Evolutionary conservation across 148 eudicot genomes (phyloP).

Genomic region (Rhododendron henanense): DNA sequence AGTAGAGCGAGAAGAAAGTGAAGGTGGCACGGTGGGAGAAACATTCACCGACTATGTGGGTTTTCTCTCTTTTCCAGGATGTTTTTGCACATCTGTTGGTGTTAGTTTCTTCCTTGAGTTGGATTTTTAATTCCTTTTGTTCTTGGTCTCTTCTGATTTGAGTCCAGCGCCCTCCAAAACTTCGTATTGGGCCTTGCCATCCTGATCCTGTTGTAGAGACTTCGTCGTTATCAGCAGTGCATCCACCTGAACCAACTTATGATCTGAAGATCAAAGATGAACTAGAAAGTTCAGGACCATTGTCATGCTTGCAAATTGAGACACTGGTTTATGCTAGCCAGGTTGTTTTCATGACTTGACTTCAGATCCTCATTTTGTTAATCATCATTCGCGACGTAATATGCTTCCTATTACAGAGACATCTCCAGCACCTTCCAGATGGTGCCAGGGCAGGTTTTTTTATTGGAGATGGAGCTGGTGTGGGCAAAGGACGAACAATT

Average conservation of each 20-base stretch:
- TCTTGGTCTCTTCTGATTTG: not conserved
- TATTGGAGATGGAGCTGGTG: conserved; percentile 99
- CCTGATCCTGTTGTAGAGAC: conserved; percentile 99
- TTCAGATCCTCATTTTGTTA: conserved; percentile 29
- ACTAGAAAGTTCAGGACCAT: conserved; percentile 52
- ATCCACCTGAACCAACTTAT: conserved; percentile 91
- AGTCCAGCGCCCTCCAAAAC: conserved; percentile 74
- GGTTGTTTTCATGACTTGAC: conserved; percentile 38
- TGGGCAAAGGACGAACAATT: conserved; percentile 98
- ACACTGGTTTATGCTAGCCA: conserved; percentile 96
- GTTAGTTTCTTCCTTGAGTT: not conserved
- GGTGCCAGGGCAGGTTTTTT: conserved; percentile 95
- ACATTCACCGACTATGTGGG: conserved; percentile 87
- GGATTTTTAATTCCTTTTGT: not conserved
- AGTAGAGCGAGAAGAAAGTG: conserved; percentile 82
- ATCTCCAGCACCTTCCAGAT: conserved; percentile 45
- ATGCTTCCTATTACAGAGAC: conserved; percentile 54
- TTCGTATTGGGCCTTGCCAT: conserved; percentile 87
- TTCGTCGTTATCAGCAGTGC: conserved; percentile 88
- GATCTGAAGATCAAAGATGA: conserved; percentile 57
- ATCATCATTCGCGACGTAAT: conserved; percentile 23
- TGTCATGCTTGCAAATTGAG: conserved; percentile 92
- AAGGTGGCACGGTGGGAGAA: conserved; percentile 87
- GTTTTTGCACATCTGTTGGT: not conserved
- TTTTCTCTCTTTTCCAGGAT: not conserved